Conservation (phyloP, 495 filamentous ascomycete species). For the Articulospora tetracladia region DNA sequence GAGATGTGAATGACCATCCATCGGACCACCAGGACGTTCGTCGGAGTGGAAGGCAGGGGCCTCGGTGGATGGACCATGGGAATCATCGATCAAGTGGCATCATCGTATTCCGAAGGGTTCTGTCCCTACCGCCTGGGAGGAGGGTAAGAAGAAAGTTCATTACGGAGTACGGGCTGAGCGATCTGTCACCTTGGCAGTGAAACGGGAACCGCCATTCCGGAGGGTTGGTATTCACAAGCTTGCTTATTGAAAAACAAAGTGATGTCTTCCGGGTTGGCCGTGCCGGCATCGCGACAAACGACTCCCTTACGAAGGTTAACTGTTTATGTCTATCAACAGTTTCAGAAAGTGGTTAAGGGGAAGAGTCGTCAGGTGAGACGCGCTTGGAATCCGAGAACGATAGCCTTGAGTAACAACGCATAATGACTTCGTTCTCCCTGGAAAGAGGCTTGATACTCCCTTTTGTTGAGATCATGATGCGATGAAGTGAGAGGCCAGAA, state of each 20-base stretch:
- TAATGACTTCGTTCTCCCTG: not conserved
- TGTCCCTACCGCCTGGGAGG: no score
- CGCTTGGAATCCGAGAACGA: not conserved
- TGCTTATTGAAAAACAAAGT: no score
- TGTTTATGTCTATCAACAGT: not conserved
- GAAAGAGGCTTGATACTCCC: not conserved
- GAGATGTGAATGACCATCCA: no score
- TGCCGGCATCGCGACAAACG: not conserved
- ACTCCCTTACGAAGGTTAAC: not conserved
- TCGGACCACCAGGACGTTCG: no score
- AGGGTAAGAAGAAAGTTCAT: no score
- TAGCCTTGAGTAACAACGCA: not conserved
- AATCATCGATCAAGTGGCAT: not conserved
- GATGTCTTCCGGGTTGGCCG: not conserved
- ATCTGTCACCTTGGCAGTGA: no score
- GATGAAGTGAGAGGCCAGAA: slow-evolving; percentile 12
- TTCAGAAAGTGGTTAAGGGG: not conserved
- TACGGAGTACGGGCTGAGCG: no score
- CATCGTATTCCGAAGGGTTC: not conserved
- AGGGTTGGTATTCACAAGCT: no score
- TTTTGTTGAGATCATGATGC: not conserved
- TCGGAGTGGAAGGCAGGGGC: not conserved
- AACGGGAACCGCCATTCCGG: no score
- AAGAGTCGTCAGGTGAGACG: not conserved
- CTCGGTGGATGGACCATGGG: not conserved